Conservation (phyloP, 208 protist species). For the Leishmania gerbilli region DNA sequence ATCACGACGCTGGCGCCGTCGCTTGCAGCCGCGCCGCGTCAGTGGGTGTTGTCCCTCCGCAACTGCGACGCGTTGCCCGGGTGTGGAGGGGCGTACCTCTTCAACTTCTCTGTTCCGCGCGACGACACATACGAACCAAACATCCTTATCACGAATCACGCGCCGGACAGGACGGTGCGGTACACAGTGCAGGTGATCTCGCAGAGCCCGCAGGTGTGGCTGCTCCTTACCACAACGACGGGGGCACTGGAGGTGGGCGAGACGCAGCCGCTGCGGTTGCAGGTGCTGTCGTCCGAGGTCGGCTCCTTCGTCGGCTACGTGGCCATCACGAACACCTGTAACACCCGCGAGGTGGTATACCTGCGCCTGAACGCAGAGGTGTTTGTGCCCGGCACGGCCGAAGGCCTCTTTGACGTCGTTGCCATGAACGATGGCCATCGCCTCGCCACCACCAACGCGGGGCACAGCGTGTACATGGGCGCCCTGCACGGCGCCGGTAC, state of each 20-base stretch:
- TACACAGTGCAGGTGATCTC: constrained; percentile 73
- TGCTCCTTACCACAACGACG: constrained; percentile 51
- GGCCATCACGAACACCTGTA: constrained; percentile 63
- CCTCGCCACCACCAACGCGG: constrained; percentile 42
- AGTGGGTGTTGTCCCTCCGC: constrained; percentile 56
- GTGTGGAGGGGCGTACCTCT: constrained; percentile 58
- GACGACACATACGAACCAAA: constrained; percentile 66
- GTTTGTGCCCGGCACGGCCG: constrained; percentile 63
- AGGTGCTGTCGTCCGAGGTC: constrained; percentile 70
- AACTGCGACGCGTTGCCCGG: constrained; percentile 57
- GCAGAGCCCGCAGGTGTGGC: constrained; percentile 82
- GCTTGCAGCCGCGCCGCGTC: constrained; percentile 17
- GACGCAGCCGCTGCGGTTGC: constrained; percentile 74
- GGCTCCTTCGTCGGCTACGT: constrained; percentile 85
- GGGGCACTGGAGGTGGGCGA: constrained; percentile 62
- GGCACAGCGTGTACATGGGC: constrained; percentile 59
- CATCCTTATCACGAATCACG: constrained; percentile 73
- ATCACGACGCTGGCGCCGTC: constrained; percentile 9
- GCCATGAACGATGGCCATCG: constrained; percentile 51
- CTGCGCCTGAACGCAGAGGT: constrained; percentile 79
- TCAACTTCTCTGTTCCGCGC: constrained; percentile 65
- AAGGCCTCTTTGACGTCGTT: constrained; percentile 82
- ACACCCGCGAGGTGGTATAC: constrained; percentile 69
- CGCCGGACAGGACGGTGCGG: constrained; percentile 49
- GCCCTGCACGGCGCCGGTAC: constrained; percentile 74